Percentiles rank a stretch among this genome's conserved stretches.
These are phyloP conservation scores for Cafeteria roenbergensis DNA, from an alignment of 108 stramenopile genomes.

Conservation along the genomic window DNA sequence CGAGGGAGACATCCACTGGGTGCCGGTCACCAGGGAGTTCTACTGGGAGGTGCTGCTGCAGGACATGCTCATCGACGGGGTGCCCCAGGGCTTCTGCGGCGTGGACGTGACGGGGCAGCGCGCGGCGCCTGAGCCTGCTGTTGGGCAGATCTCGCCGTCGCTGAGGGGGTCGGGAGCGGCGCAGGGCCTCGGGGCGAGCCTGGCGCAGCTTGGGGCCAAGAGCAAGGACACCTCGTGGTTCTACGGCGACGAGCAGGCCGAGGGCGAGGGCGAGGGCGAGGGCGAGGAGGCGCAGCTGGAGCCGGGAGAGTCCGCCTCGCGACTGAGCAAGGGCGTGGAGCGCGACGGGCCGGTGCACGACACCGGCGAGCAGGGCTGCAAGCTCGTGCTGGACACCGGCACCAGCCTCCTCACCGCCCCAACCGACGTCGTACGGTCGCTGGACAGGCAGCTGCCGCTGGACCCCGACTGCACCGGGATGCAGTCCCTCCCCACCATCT, in stretches of 20 bases:
- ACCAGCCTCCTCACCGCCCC: slow-evolving; percentile 15
- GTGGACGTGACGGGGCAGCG: too few relatives aligned
- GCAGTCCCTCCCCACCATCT: slow-evolving; percentile 8
- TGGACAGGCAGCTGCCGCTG: background rate
- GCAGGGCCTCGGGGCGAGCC: too few relatives aligned
- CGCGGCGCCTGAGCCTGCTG: too few relatives aligned
- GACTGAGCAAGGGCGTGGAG: background rate
- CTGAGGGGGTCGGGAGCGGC: too few relatives aligned
- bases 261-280: background rate
- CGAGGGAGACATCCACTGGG: slow-evolving; percentile 8
- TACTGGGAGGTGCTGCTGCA: slow-evolving; percentile 19
- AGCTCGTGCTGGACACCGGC: slow-evolving; percentile 13
- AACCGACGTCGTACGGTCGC: background rate
- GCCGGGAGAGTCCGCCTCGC: background rate
- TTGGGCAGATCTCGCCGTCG: too few relatives aligned
- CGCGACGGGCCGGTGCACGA: background rate
- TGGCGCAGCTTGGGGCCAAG: too few relatives aligned
- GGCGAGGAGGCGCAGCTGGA: background rate
- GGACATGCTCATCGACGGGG: slow-evolving; percentile 3
- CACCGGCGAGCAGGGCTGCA: background rate
- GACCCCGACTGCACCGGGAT: background rate
- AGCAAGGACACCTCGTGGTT: too few relatives aligned
- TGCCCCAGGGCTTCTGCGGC: background rate
- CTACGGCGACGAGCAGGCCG: too few relatives aligned
- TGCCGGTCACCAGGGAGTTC: background rate